These are phyloP conservation scores for Neopestalotiopsis sp. DNA, from an alignment of 2,329 filamentous ascomycete species.

Conservation along the genomic window DNA sequence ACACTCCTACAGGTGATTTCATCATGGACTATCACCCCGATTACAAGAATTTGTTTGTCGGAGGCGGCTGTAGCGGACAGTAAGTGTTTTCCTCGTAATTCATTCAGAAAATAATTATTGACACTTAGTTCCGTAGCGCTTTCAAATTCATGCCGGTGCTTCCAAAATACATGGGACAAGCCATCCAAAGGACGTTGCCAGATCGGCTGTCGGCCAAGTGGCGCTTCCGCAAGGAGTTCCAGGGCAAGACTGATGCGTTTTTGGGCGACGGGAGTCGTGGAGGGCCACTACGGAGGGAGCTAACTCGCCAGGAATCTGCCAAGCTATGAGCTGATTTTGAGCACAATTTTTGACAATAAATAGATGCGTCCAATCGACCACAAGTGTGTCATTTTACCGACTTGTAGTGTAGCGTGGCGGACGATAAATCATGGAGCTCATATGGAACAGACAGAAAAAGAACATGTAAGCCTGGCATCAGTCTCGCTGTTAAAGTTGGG, in stretches of 20 bases:
- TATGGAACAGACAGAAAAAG: too few relatives aligned
- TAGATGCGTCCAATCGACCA: too few relatives aligned
- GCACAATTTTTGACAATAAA: neutral
- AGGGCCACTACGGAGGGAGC: neutral
- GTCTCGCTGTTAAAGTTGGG: too few relatives aligned
- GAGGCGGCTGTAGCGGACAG: neutral
- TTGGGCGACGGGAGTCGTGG: neutral
- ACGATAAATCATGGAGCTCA: too few relatives aligned
- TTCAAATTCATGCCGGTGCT: neutral
- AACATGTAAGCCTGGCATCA: too few relatives aligned
- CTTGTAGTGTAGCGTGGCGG: too few relatives aligned
- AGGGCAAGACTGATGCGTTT: neutral
- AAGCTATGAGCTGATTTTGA: neutral
- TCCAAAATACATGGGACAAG: neutral
- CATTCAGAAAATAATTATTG: neutral
- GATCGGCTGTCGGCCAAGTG: neutral
- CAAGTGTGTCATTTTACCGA: too few relatives aligned
- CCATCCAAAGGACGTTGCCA: neutral
- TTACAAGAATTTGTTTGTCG: conserved; percentile 21
- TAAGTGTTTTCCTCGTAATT: neutral
- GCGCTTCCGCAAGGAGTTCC: neutral
- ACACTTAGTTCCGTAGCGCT: neutral
- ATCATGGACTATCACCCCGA: conserved; percentile 37
- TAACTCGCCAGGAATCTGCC: neutral
- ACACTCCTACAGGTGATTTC: conserved; percentile 39